Base-by-base conservation (phyloP, 495 filamentous ascomycete species). In the Lindgomyces ingoldianus region DNA sequence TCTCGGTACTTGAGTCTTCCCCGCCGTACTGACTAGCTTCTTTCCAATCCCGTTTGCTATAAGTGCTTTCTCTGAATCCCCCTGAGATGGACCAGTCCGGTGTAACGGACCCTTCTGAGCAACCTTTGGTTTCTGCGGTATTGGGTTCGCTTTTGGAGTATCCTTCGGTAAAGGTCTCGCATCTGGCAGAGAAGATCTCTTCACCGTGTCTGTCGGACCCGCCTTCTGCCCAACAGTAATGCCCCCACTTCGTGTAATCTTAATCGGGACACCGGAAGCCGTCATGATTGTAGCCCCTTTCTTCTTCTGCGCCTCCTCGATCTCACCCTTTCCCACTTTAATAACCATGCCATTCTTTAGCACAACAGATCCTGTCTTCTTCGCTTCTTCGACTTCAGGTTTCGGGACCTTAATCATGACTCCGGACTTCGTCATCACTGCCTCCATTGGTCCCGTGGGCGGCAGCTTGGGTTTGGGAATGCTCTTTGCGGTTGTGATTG, bases 401-500 rank as follows among this genome's bases (percentile, higher is more conserved):
- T 63, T 67, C 9, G 68, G 55, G 1, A 70, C 48, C 22, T 70
- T 65, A 53, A 70, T 70, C 25, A 60, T 53, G 25, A 70, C 56
- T 14, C 68, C 68, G 11, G 62, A 63, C 22, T 59, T 66, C 4
- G 63, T 66, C 63, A 70, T 67, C 3, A 67, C 49, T 12, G 30
- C 52, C 22, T 62, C 49, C 62, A 70, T 65, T 25, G 41, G 41
- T 9, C 45, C 58, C 10, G 48, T 39, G 3, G 51, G 19, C 3
- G 51, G 14, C n/a, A 52, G 49, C 48, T 64, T 70, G 11, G 68
- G 21, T 10, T 49, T 19, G 4, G 47, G 2, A 14, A 55, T 8
- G 18, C 24, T 60, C 6, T 21, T 27, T 24, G 27, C 42, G 8
- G 42, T 29, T 3, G 59, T 11, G 22, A 6, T 45, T 0, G 45